Base-by-base conservation (phyloP, 805 yeast species). In the Lachancea kluyveri region DNA sequence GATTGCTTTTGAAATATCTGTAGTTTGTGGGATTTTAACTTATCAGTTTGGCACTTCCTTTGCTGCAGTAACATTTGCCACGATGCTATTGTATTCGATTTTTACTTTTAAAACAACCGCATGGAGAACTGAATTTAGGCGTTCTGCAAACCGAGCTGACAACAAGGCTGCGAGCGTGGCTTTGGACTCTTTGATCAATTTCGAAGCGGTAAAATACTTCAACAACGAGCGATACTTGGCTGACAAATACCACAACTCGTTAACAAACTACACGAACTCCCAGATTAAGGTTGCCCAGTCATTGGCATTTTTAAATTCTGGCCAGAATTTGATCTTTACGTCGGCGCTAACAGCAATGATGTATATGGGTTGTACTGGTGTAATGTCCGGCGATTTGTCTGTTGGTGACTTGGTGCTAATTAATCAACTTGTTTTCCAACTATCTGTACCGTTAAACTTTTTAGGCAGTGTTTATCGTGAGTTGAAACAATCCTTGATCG, bases 361-460 rank as follows among this genome's bases (percentile, higher is more conserved):
- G 98, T 92, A 84, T 57, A 79, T 92, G 94, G 96, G 96, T 10
- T 85, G 95, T 48, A 75, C 77, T 34, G 97, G 97, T 17, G 92
- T 92, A n/a, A 77, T 86, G 9, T 59, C 72, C 3, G 95, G 95
- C 0, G 58, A 74, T 1, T 64, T 92, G 34, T 80, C 94, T 1
- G 96, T 92, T 13, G 98, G 98, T 45, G 98, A 92, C 54, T 67
- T 92, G 50, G 97, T 92, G 13, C 66, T 92, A 39, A 90, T 92
- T 43, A 92, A 92, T 59, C 98, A 92, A 62, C 70, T 92, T 35
- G 97, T 92, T 10, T 92, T 92, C 68, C 98, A 92, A 64, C 69
- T 92, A 26, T 82, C 94, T 22, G 95, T 92, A 9, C 98, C 98
- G 2, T 67, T 92, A 37, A 92, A 90, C 57, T 92, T 92, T 59